These are phyloP conservation scores for Stachybotrys elegans DNA, from an alignment of 2,329 filamentous ascomycete genomes.

Conservation along the genomic window DNA sequence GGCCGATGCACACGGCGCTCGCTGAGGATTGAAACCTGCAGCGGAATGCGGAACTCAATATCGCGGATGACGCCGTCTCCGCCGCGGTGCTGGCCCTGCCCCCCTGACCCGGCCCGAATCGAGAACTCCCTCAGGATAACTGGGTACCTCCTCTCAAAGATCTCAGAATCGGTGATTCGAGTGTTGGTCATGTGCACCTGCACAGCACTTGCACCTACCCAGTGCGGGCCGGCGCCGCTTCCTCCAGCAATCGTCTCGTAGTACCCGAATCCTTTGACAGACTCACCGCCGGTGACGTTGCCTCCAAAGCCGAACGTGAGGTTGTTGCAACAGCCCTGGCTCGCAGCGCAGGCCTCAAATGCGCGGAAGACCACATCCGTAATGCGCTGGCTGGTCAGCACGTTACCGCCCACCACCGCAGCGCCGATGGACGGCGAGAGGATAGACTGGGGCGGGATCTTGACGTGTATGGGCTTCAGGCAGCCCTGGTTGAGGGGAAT, in stretches of 20 bases:
- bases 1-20: conserved; percentile 72
- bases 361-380: conserved; percentile 54
- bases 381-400: conserved; percentile 43
- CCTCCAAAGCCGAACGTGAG: conserved; percentile 72
- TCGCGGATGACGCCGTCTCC: conserved; percentile 73
- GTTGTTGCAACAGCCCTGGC: conserved; percentile 78
- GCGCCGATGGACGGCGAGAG: conserved; percentile 71
- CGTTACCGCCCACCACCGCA: conserved; percentile 79
- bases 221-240: conserved; percentile 60
- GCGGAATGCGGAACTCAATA: conserved; percentile 72
- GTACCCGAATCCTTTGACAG: conserved; percentile 37
- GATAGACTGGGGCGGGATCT: conserved; percentile 67
- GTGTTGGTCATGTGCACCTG: conserved; percentile 68
- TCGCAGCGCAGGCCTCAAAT: conserved; percentile 73
- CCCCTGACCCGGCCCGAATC: conserved; percentile 58
- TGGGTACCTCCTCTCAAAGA: conserved; percentile 54
- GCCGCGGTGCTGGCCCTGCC: conserved; percentile 60
- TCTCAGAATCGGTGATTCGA: conserved; percentile 56
- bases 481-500: conserved; percentile 84
- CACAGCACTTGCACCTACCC: conserved; percentile 38
- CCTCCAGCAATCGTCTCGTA: conserved; percentile 62
- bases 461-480: conserved; percentile 67
- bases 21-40: conserved; percentile 72
- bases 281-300: conserved; percentile 30
- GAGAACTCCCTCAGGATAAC: conserved; percentile 68